Conservation (phyloP, 257 asterid genomes). For the Jasminum sambac region DNA sequence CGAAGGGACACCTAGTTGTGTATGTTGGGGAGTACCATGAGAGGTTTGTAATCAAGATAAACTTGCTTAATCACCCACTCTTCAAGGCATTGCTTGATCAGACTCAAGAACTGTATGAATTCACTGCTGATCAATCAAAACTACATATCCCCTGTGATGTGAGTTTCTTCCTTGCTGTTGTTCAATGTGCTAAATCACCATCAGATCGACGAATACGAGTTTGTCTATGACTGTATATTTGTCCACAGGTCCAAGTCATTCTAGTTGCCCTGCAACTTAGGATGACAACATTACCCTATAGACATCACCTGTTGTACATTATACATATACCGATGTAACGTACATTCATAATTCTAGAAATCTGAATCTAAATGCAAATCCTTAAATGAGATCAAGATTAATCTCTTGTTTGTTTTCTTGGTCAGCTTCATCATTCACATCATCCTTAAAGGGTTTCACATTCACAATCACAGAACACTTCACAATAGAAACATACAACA, state of each 20-base stretch:
- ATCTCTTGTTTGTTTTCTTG: not conserved
- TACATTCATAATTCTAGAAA: constrained; percentile 30
- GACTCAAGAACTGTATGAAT: constrained; percentile 73
- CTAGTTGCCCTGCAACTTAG: constrained; percentile 30
- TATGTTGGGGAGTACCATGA: constrained; percentile 73
- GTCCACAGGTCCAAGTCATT: constrained; percentile 23
- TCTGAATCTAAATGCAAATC: not conserved
- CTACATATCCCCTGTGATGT: constrained; percentile 87
- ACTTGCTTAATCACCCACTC: constrained; percentile 67
- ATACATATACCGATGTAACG: constrained; percentile 21
- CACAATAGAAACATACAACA: not conserved
- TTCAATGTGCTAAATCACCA: constrained; percentile 69
- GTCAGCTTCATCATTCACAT: not conserved
- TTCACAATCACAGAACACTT: not conserved
- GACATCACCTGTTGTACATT: constrained; percentile 37
- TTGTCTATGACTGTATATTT: constrained; percentile 41
- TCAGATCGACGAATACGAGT: constrained; percentile 36
- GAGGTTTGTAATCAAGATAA: constrained; percentile 74
- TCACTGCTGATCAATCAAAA: constrained; percentile 49
- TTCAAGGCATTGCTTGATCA: constrained; percentile 79
- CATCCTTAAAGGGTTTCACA: not conserved
- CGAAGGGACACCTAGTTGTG: constrained; percentile 84
- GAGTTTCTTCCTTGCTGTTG: constrained; percentile 63
- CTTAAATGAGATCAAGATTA: not conserved
- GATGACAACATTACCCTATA: constrained; percentile 21